Base-by-base conservation (phyloP, 2,329 filamentous ascomycete genomes). In the Helotiales sp. region DNA sequence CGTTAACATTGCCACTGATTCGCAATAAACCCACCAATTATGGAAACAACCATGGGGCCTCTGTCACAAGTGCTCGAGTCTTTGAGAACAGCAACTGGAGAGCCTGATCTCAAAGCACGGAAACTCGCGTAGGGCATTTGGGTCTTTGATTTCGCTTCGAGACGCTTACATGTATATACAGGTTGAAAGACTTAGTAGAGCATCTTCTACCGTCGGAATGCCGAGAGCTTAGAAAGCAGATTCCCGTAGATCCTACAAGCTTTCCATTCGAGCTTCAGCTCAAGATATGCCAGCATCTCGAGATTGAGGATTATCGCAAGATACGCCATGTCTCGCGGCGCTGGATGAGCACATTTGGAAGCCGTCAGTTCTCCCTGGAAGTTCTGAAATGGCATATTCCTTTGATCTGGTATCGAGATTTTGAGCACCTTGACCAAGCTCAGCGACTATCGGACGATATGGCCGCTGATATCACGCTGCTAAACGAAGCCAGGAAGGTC, bases 181-280 rank as follows among this genome's bases (percentile, higher is more conserved):
- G 65, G 44, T 44, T 69, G 19, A 50, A 61, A n/a, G 47, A 42
- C 15, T 51, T 69, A 7, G 12, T 64, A 25, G 52, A 33, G 15
- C 29, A 46, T 27, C 52, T 67, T 30, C 52, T 59, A 1, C 24
- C 42, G 22, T 44, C 47, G 15, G 66, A 68, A 44, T 58, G 62
- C 19, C 59, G 55, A 36, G 52, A 59, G 33, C 31, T 65, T 34
- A 49, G 58, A 33, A 22, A 48, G 3, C 58, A 55, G 15, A 57
- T 58, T 8, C 22, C 59, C n/a, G 57, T 51, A 24, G 60, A 63
- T 27, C 61, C 65, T 27, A 47, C 29, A 15, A 46, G 47, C 5
- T 22, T 70, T 8, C 67, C 65, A 8, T 19, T 54, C 3, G 68
- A 70, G 19, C 25, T 70, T 33, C n/a, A n/a, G 33, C 67, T 19